Percentiles rank a stretch among this genome's conserved stretches.
These are phyloP conservation scores for Phytophthora vignae DNA, from an alignment of 352 stramenopile genomes.

Conservation along the genomic window DNA sequence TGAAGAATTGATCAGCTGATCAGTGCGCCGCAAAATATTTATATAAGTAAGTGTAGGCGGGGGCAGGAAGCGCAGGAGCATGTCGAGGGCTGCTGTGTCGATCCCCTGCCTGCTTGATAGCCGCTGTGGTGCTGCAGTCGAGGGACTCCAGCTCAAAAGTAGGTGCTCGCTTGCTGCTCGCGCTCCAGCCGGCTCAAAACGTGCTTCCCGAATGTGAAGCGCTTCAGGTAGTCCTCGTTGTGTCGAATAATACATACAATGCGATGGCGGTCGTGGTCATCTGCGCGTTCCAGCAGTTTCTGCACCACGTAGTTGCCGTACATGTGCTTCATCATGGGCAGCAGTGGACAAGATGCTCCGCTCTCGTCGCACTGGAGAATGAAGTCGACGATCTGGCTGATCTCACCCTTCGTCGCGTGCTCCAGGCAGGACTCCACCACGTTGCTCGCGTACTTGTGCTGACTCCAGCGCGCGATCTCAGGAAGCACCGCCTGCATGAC, in stretches of 20 bases:
- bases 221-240: slow-evolving; percentile 92
- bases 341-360: slow-evolving; percentile 75
- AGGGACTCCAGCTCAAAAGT: slow-evolving; percentile 37
- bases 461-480: slow-evolving; percentile 91
- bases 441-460: slow-evolving; percentile 97
- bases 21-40: slow-evolving; percentile 50
- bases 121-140: slow-evolving; percentile 16
- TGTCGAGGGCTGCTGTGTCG: slow-evolving; percentile 33
- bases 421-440: slow-evolving; percentile 96
- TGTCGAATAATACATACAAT: slow-evolving; percentile 93
- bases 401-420: slow-evolving; percentile 84
- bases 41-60: slow-evolving; percentile 46
- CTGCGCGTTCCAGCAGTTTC: slow-evolving; percentile 94
- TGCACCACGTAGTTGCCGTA: slow-evolving; percentile 98
- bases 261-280: slow-evolving; percentile 82
- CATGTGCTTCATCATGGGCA: slow-evolving; percentile 96
- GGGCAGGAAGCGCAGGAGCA: slow-evolving; percentile 38
- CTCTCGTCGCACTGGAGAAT: slow-evolving; percentile 82
- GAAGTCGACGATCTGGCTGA: slow-evolving; percentile 80
- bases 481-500: slow-evolving; percentile 89
- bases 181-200: slow-evolving; percentile 78
- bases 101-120: slow-evolving; percentile 24
- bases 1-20: slow-evolving; percentile 23
- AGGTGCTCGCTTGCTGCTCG: slow-evolving; percentile 40
- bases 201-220: slow-evolving; percentile 94